Evolutionary conservation across 306 rosid genomes (phyloP), one percentile per base, ranked within the genome.

Genomic region (Rosa chinensis): DNA sequence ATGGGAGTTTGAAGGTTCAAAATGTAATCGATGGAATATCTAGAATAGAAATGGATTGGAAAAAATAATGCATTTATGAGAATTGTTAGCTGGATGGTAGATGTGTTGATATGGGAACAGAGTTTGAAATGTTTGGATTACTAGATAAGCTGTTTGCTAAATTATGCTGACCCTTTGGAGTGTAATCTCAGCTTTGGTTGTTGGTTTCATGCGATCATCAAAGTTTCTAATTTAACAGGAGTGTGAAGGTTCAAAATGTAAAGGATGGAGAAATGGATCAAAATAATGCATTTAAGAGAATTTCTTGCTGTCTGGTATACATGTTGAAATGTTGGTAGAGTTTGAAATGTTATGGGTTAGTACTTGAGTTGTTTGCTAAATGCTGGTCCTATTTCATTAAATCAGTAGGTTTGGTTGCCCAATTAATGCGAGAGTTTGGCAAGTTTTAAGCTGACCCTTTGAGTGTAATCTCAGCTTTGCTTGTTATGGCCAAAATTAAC

Each of bases 111-210:
- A 56, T 11, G 58, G 71, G 47, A 44, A 7, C 11, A 44, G 47
- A 44, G 47, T 44, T 44, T 44, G 37, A 32, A 32, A 32, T 32
- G 37, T 32, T 32, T 32, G 37, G 37, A 2, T 32, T 32, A 32
- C 3, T 32, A 32, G 37, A 32, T 32, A 32, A 32, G 37, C 37
- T 32, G 3, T 68, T 80, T 62, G n/a, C 67, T 67, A 71, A 86
- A 81, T 82, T 86, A 40, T 37, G 77, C 70, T 2, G 59, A 35
- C 58, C 20, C 44, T 44, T 73, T 74, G 44, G 20, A 16, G 83
- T 61, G 56, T 20, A 67, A 44, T 40, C 9, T 49, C 23, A 23
- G 20, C 42, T 28, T 66, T 59, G 10, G 23, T 13, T 44, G 13
- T 44, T 37, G 66, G 37, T 23, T 25, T 23, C 2, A 1, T 50